Percentiles rank a stretch among this genome's conserved stretches.
phyloP scores from a whole-genome alignment of 495 filamentous ascomycete genomes.

The Penicillium robsamsonii region DNA sequence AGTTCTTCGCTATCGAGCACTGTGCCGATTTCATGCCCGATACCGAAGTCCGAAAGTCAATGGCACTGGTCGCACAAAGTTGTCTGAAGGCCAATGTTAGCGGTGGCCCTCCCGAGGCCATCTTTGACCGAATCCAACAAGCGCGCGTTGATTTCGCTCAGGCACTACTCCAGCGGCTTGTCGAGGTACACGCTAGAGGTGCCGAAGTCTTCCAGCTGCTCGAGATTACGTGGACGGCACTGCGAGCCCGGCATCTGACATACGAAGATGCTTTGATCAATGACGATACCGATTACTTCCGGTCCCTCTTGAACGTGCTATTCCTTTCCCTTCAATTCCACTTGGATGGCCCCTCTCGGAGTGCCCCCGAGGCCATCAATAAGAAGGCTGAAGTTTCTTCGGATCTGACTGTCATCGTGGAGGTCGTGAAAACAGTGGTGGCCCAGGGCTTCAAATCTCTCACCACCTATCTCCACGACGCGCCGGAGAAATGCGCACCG shows the following conservation, averaged over 20 bases:
- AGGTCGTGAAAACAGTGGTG: conserved; percentile 74
- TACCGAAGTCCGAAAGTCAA: conserved; percentile 61
- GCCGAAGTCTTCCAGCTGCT: conserved; percentile 63
- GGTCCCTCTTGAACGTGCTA: conserved; percentile 77
- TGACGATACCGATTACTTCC: conserved; percentile 70
- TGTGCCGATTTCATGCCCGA: conserved; percentile 64
- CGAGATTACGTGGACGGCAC: conserved; percentile 61
- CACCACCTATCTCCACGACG: conserved; percentile 67
- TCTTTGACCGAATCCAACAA: conserved; percentile 70
- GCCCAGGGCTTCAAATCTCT: conserved; percentile 76
- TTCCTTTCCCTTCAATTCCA: conserved; percentile 76
- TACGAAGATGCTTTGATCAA: conserved; percentile 60
- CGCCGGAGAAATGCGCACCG: conserved; percentile 52
- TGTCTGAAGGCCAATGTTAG: conserved; percentile 70
- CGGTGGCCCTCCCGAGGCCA: conserved; percentile 61
- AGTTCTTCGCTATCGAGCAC: conserved; percentile 80
- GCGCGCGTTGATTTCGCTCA: conserved; percentile 73
- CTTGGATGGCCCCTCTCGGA: conserved; percentile 27
- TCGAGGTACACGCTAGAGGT: conserved; percentile 57
- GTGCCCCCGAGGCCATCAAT: conserved; percentile 34
- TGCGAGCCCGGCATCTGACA: conserved; percentile 60
- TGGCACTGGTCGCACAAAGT: conserved; percentile 64
- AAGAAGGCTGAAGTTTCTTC: conserved; percentile 42
- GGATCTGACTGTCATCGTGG: conserved; percentile 57
- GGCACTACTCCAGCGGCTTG: conserved; percentile 71